phyloP scores from a whole-genome alignment of 768 basidiomycete species.

The Agaricus bisporus region DNA sequence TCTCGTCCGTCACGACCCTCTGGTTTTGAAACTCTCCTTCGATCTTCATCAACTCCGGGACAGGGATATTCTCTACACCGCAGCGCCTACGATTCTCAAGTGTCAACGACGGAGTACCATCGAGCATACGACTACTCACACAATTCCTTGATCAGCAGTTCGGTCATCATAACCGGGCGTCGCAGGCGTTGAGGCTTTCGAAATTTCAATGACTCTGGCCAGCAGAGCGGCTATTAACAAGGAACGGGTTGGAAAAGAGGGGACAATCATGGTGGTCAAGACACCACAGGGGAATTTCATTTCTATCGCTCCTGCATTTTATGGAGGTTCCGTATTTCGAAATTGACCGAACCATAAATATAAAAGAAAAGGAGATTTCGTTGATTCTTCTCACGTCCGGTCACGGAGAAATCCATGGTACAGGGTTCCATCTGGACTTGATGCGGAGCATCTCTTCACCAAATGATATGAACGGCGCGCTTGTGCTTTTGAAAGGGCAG shows the following conservation, averaged over 20 bases:
- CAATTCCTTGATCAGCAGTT: neutral
- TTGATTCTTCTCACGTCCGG: too few species aligned
- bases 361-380: too few species aligned
- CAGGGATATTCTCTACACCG: slow-evolving; percentile 1
- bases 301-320: too few species aligned
- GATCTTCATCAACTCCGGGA: neutral
- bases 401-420: too few species aligned
- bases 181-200: neutral
- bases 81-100: neutral
- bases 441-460: too few species aligned
- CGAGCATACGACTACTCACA: neutral
- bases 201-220: neutral
- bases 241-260: slow-evolving; percentile 1
- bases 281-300: neutral
- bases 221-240: slow-evolving; percentile 2
- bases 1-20: neutral
- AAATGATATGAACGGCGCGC: too few species aligned
- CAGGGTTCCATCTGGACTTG: too few species aligned
- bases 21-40: slow-evolving; percentile 3
- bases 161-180: neutral
- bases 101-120: neutral
- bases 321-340: too few species aligned
- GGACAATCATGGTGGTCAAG: neutral
- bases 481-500: too few species aligned
- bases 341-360: too few species aligned